A percentile compares a stretch with the other conserved stretches of the same genome.
Conservation (phyloP, 768 basidiomycete species). For the Amanita rimosa region DNA sequence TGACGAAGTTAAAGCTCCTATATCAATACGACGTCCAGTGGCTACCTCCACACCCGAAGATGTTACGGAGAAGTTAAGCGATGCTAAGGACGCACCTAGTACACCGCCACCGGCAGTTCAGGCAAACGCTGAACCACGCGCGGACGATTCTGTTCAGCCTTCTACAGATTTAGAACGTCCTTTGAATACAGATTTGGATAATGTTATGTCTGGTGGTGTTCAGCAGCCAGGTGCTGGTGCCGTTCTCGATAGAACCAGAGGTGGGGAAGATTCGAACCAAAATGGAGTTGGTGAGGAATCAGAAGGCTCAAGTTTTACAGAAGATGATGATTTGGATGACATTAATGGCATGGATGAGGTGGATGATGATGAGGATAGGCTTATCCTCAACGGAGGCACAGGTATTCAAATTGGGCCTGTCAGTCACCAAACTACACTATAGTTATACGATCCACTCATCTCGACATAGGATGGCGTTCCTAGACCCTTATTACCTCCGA, state of each 20-base stretch:
- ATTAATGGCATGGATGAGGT: constrained; percentile 38
- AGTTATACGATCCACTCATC: not conserved
- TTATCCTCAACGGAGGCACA: constrained; percentile 85
- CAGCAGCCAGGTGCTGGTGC: constrained; percentile 83
- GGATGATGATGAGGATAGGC: constrained; percentile 84
- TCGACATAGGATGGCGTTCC: constrained; percentile 68
- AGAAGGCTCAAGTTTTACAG: constrained; percentile 58
- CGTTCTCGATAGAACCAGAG: constrained; percentile 25
- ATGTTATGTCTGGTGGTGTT: constrained; percentile 84
- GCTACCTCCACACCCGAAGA: not conserved
- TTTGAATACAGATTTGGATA: constrained; percentile 71
- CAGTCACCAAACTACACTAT: constrained; percentile 19
- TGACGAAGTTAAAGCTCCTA: constrained; percentile 7
- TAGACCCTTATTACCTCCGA: constrained; percentile 78
- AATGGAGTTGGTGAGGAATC: constrained; percentile 44
- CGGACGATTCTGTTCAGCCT: constrained; percentile 25
- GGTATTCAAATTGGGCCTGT: constrained; percentile 93
- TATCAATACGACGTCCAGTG: not conserved
- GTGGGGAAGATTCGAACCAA: constrained; percentile 27
- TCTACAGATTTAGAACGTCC: constrained; percentile 25
- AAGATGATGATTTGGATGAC: constrained; percentile 56
- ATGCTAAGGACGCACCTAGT: not conserved
- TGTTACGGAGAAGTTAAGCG: not conserved
- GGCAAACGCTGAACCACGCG: constrained; percentile 5
- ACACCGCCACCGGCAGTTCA: not conserved